These are phyloP conservation scores for Rhazya stricta DNA, from an alignment of 257 asterid genomes.

Conservation along the genomic window DNA sequence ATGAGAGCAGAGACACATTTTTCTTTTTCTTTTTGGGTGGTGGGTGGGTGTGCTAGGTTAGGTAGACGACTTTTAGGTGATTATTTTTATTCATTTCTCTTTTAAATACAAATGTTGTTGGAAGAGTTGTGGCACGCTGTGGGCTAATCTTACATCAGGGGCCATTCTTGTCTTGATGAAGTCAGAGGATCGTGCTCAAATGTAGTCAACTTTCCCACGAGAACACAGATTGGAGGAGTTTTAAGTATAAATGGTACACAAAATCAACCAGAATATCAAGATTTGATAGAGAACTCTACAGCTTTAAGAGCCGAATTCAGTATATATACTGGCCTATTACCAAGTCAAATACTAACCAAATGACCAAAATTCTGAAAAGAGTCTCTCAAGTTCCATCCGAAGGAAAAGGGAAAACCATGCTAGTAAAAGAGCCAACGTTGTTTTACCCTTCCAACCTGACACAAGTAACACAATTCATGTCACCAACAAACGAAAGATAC, in stretches of 20 bases:
- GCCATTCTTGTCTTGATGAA: not conserved
- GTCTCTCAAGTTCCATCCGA: no score
- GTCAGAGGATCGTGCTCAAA: not conserved
- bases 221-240: not conserved
- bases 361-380: no score
- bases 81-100: not conserved
- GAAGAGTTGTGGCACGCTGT: not conserved
- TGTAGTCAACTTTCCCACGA: not conserved
- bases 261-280: no score
- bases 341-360: no score
- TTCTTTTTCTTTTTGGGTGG: not conserved
- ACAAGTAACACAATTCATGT: not conserved
- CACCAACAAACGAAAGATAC: conserved; percentile 1
- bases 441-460: not conserved
- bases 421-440: not conserved
- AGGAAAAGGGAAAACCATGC: not conserved
- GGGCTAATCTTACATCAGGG: no score
- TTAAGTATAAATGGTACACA: not conserved
- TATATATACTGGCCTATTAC: no score
- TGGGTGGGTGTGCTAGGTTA: not conserved
- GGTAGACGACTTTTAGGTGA: not conserved
- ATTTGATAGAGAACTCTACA: no score
- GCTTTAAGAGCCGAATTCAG: no score
- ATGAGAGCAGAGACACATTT: no score
- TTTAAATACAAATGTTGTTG: not conserved